phyloP scores from a whole-genome alignment of 2,329 filamentous ascomycete species.

The Diaporthe vaccinii region DNA sequence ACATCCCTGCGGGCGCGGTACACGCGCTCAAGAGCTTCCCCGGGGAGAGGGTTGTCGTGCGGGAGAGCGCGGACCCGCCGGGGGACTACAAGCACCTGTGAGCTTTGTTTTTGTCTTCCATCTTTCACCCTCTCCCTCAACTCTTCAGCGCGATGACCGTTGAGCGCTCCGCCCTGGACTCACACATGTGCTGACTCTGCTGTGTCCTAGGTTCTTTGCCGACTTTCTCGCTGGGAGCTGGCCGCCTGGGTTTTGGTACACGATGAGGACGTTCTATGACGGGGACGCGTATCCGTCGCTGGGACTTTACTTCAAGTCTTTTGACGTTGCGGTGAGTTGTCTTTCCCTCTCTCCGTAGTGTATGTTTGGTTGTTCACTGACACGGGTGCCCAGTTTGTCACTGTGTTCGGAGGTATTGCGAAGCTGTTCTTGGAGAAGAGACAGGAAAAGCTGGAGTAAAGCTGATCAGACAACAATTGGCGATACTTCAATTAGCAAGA shows the following conservation, averaged over 20 bases:
- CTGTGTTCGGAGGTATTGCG: conserved; percentile 30
- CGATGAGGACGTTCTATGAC: conserved; percentile 29
- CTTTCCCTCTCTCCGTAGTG: too few relatives aligned
- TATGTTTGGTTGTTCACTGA: background rate
- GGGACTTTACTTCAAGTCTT: conserved; percentile 25
- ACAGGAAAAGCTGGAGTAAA: conserved; percentile 17
- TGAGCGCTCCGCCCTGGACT: too few relatives aligned
- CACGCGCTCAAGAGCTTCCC: conserved; percentile 17
- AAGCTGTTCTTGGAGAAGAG: conserved; percentile 29
- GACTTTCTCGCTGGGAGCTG: background rate
- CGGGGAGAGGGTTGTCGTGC: conserved; percentile 23
- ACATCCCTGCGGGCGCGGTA: background rate
- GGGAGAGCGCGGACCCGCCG: conserved; percentile 30
- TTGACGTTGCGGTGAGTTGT: conserved; percentile 21
- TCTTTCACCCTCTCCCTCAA: background rate
- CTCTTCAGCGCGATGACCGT: background rate
- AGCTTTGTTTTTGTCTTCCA: background rate
- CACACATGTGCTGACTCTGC: background rate
- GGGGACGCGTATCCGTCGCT: conserved; percentile 25
- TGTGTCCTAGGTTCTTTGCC: conserved; percentile 29
- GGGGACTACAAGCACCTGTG: conserved; percentile 34
- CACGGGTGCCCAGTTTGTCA: conserved; percentile 12
- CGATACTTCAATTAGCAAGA: too few relatives aligned
- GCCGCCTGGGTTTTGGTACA: conserved; percentile 19
- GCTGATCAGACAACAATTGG: too few relatives aligned